These are phyloP conservation scores for Hymenotorrendiella dingleyae DNA, from an alignment of 2,329 filamentous ascomycete species.

Conservation along the genomic window DNA sequence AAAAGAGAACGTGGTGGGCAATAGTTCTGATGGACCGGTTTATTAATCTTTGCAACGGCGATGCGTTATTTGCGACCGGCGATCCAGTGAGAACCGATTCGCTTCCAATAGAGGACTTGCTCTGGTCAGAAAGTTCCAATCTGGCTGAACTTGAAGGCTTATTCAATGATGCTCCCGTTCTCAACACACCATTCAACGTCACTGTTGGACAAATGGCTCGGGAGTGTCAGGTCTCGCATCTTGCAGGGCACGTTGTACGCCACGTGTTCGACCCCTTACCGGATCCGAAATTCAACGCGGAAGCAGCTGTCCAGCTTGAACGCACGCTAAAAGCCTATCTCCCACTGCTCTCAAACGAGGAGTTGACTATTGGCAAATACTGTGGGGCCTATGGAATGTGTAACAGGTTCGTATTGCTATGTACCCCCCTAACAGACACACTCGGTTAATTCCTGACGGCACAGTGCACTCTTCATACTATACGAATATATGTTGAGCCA, in stretches of 20 bases:
- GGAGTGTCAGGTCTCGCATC: conserved; percentile 12
- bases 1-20: conserved; percentile 12
- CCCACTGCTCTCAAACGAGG: conserved; percentile 3
- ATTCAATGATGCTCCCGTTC: background rate
- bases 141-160: no score
- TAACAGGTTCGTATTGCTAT: conserved; percentile 4
- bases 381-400: conserved; percentile 9
- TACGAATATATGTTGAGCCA: background rate
- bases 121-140: no score
- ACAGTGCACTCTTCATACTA: conserved; percentile 7
- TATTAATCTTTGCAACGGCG: conserved; percentile 1
- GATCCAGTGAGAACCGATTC: conserved; percentile 6
- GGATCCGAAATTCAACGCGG: conserved; percentile 2
- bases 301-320: conserved; percentile 8
- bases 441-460: background rate
- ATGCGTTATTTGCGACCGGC: conserved; percentile 4
- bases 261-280: conserved; percentile 5
- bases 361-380: background rate
- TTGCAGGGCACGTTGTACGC: conserved; percentile 6
- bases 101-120: no score
- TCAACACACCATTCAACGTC: conserved; percentile 3
- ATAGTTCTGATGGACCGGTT: conserved; percentile 9
- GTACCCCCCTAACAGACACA: background rate
- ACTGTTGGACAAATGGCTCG: conserved; percentile 7
- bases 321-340: conserved; percentile 7